Base-by-base conservation (phyloP, 805 yeast species). In the Isabelozyma gotoi region DNA sequence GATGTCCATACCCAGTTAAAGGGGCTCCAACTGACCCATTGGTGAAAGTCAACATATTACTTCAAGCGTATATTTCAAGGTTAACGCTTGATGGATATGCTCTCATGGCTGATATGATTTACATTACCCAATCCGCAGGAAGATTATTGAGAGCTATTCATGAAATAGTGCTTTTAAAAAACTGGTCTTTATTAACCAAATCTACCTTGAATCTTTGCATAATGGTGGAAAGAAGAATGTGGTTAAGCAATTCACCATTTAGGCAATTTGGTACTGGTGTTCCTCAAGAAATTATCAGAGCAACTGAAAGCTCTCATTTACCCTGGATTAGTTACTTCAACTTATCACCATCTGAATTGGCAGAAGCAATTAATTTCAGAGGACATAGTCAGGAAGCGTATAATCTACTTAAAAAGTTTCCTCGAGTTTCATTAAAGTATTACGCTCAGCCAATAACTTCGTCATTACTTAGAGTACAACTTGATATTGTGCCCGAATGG, bases 71-170 rank as follows among this genome's bases (percentile, higher is more conserved):
- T 55, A 87, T 94, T n/a, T 86, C 97, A 1, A 66, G 83, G 31
- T 67, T 91, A 18, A 68, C 73, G 7, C 68, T 94, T 14, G 94
- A 86, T 0, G 98, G 98, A 0, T 88, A 88, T 67, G 97, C 97
- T 0, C 65, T 95, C 47, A 81, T 85, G 76, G 82, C 96, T 0
- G 99, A 94, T 68, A 89, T 91, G 96, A 75, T 88, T 3, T 94
- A 88, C 59, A 81, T 94, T 33, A 86, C 94, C 0, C 98, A 94
- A 62, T 88, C 95, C 33, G 97, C 97, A 1, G 92, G 95, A 3
- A 77, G 99, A 57, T 63, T 94, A 32, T 71, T 91, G 43, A 69
- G 97, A 44, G 97, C 98, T 0, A 77, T 95, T 49, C 82, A 78
- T 59, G 97, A 92, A 57, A 79, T 94, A 27, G 78, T 87, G 7